Conservation (phyloP, 108 stramenopile genomes). For the Parmales sp. region DNA sequence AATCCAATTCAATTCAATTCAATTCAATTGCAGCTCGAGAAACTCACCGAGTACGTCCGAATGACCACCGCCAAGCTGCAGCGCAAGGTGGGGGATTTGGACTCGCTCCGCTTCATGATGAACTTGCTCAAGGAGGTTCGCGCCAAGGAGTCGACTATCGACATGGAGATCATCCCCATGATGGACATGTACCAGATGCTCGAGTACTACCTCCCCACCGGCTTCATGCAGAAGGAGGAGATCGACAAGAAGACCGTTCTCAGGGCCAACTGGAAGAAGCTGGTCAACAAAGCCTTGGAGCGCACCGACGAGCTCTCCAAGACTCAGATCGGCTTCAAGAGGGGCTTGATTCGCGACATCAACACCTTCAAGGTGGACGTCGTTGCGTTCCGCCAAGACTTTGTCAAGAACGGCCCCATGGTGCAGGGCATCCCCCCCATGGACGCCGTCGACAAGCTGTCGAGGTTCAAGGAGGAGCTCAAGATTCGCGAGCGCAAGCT, state of each 20-base stretch:
- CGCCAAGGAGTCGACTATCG: constrained; percentile 46
- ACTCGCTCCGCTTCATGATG: constrained; percentile 73
- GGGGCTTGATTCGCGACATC: constrained; percentile 57
- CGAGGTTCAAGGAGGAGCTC: constrained; percentile 70
- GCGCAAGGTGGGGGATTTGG: constrained; percentile 57
- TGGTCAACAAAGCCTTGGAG: constrained; percentile 54
- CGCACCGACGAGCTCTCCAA: constrained; percentile 66
- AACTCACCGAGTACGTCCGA: constrained; percentile 68
- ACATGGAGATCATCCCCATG: constrained; percentile 67
- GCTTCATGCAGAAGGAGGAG: constrained; percentile 83
- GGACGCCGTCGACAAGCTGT: constrained; percentile 76
- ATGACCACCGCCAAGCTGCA: constrained; percentile 44
- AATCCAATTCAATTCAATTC: too few species aligned
- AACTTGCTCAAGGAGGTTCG: constrained; percentile 50
- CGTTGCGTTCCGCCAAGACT: constrained; percentile 55
- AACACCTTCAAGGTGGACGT: constrained; percentile 58
- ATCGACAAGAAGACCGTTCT: constrained; percentile 82
- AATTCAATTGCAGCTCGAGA: constrained; percentile 47
- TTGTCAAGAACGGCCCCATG: constrained; percentile 61
- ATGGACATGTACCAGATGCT: constrained; percentile 87
- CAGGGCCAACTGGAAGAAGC: constrained; percentile 67
- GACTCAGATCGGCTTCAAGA: constrained; percentile 63
- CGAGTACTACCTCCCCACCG: constrained; percentile 64
- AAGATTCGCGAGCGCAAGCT: constrained; percentile 74
- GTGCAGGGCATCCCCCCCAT: constrained; percentile 67